A percentile compares a stretch with the other conserved stretches of the same genome.
Conservation (phyloP, 208 protist species). For the Phytomonas sp. region DNA sequence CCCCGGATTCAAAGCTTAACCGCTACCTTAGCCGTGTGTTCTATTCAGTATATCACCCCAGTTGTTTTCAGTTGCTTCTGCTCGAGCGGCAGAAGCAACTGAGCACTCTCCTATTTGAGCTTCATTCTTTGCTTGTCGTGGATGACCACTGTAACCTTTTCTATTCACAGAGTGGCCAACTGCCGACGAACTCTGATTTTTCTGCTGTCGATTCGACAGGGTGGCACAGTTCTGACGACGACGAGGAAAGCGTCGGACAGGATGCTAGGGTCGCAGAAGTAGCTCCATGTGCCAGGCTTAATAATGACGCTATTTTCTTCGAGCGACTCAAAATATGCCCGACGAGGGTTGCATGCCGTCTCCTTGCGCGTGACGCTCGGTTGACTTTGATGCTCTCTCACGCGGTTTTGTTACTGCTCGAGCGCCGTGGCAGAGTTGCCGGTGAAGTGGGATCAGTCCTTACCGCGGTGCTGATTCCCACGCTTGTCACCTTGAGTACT, state of each 20-base stretch:
- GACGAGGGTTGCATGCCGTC: not conserved
- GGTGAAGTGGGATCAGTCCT: constrained; percentile 24
- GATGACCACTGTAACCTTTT: not conserved
- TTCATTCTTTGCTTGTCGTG: constrained; percentile 17
- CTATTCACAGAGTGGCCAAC: not conserved
- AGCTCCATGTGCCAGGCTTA: not conserved
- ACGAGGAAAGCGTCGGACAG: not conserved
- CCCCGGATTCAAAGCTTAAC: not conserved
- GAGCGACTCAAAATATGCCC: not conserved
- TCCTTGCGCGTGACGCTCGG: constrained; percentile 17
- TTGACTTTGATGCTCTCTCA: constrained; percentile 35
- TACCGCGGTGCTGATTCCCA: constrained; percentile 20
- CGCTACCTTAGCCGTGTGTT: constrained; percentile 26
- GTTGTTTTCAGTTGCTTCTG: constrained; percentile 51
- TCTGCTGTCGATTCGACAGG: not conserved
- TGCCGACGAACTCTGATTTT: not conserved
- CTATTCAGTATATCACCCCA: constrained; percentile 37
- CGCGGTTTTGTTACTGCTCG: constrained; percentile 25
- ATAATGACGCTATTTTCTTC: not conserved
- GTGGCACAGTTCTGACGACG: not conserved
- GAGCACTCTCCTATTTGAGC: constrained; percentile 21
- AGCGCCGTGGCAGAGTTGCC: constrained; percentile 26
- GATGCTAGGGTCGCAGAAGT: not conserved
- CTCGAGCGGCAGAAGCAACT: constrained; percentile 40
- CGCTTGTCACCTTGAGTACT: constrained; percentile 15